Evolutionary conservation across 1,284 basidiomycete species (phyloP), one percentile per base, ranked within the genome.

Genomic region (Mycena citricolor): DNA sequence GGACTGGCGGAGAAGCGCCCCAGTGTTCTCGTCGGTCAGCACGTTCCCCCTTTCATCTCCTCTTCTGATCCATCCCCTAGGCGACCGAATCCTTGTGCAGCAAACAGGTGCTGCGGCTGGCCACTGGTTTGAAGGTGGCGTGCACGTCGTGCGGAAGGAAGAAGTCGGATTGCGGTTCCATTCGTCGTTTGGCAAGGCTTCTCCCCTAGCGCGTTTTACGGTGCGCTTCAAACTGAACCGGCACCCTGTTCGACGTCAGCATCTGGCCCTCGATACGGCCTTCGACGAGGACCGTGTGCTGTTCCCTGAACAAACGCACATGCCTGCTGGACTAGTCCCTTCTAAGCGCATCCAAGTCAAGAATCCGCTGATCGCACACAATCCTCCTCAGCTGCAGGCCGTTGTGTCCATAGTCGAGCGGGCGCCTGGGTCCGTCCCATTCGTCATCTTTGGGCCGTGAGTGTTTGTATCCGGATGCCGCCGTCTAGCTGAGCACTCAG

Each of bases 401-500:
- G 73, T 84, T 2, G 60, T 63, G 3, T 73, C 76, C 0, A 81
- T 85, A 26, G 47, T 74, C 3, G 57, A 58, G 8, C 64, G 70
- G 32, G 60, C 64, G 10, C 55, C 67, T 1, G 77, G 77, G 1
- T 71, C 76, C 1, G 62, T 68, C 0, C 79, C 81, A 0, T 85
- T 85, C 54, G 62, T 79, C 8, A 61, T 85, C 2, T 84, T 81
- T 60, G 83, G 83, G 17, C 82, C 83, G 80, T 83, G 62, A 63
- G 81, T 71, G 32, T 6, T 39, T 36, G 22, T n/a, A 7, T 5
- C 22, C 8, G 17, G 35, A 33, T 21, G 34, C 12, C 32, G 24
- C n/a, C 2, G 8, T 19, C 22, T 44, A 12, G 21, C 38, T 35
- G 51, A 16, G 44, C 24, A 4, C 29, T 38, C 29, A 34, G 5